Evolutionary conservation across 345 rosid species (phyloP), one percentile per base, ranked within the genome.

Genomic region (Aurinia saxatilis): DNA sequence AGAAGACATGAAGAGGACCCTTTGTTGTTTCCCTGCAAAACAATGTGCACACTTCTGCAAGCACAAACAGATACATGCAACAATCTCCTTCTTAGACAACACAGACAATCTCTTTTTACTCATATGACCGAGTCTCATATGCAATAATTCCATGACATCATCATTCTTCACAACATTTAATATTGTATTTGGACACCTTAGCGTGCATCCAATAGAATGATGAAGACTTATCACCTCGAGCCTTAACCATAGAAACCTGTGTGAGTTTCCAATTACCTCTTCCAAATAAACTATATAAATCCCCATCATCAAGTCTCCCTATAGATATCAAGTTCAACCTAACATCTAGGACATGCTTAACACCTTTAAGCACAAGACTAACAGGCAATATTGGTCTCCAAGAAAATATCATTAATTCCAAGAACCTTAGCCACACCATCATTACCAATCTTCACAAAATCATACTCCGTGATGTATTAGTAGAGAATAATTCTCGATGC

Each of bases 321-420:
- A 6, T 41, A 12, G 54, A 53, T 14, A 44, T 65, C 50, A 54
- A 13, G 3, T 41, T 54, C 40, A 53, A 10, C 0, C 4, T 15
- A 4, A 65, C 1, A 31, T 65, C 27, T 6, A 3, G 54, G 3
- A 65, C 6, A 44, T 65, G 29, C 34, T 34, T 65, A 16, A 52
- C 31, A 41, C 10, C 49, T 14, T 52, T 64, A 51, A 52, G 19
- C 30, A 51, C 0, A 53, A 5, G 1, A 1, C 34, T 21, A 5
- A 10, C 39, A n/a, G n/a, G n/a, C 41, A 52, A 39, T 2, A 64
- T 39, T 63, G 40, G 67, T 63, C 1, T 63, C 57, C 2, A 63
- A 50, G 16, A 6, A 49, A 49, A 63, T 31, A 31, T 64, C 44
- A 38, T 51, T 42, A 16, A 50, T 64, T 13, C 42, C 51, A 19